A percentile compares a stretch with the other conserved stretches of the same genome.
Evolutionary conservation across 2,329 filamentous ascomycete genomes (phyloP).

Genomic region (Fonsecaea nubica): DNA sequence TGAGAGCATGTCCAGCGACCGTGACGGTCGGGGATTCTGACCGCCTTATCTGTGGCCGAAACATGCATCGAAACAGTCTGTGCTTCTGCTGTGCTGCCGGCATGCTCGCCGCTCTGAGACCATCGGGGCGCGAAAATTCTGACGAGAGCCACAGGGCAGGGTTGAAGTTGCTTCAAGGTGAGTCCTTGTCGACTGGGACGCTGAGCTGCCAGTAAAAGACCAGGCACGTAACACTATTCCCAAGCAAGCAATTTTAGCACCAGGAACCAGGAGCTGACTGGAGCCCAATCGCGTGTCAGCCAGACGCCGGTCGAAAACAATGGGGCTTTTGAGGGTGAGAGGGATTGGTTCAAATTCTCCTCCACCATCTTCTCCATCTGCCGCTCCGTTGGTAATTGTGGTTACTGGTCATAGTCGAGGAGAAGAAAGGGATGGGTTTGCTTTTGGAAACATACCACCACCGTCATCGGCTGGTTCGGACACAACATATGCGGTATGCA

Average conservation of each 20-base stretch:
- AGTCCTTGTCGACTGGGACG: constrained; percentile 18
- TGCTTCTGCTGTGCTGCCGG: constrained; percentile 9
- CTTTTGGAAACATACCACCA: neutral
- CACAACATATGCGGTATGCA: constrained; percentile 22
- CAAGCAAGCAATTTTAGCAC: constrained; percentile 32
- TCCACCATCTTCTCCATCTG: constrained; percentile 16
- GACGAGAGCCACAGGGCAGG: neutral
- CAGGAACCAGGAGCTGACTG: constrained; percentile 27
- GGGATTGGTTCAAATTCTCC: constrained; percentile 26
- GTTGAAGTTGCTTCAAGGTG: constrained; percentile 20
- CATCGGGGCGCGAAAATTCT: constrained; percentile 11
- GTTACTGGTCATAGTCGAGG: constrained; percentile 1
- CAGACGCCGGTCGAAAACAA: constrained; percentile 21
- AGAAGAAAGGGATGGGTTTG: neutral
- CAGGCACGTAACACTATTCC: constrained; percentile 12
- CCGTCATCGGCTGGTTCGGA: neutral
- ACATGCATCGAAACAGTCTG: constrained; percentile 27
- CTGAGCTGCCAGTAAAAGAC: constrained; percentile 21
- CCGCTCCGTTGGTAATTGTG: constrained; percentile 24
- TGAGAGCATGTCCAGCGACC: neutral
- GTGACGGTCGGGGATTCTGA: neutral
- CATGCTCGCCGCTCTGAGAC: constrained; percentile 9
- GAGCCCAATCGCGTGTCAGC: constrained; percentile 29
- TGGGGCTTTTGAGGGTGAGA: constrained; percentile 18
- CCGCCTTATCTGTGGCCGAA: constrained; percentile 17